These are phyloP conservation scores for Sporobolus alterniflorus DNA, from an alignment of 202 grass and related monocot species.

Conservation along the genomic window DNA sequence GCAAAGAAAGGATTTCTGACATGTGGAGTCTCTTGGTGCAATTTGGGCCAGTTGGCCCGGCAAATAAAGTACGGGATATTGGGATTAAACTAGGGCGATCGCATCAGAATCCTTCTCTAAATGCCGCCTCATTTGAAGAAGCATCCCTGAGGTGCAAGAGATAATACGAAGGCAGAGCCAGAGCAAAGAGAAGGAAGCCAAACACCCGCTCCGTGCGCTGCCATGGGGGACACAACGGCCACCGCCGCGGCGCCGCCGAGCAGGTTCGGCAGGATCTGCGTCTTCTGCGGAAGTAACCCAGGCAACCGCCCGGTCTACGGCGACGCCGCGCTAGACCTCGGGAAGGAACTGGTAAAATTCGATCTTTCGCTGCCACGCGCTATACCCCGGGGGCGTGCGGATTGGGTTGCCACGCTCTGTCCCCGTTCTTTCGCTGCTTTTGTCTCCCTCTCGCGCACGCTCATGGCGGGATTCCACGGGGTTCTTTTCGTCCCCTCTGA, in stretches of 20 bases:
- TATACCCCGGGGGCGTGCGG: neutral
- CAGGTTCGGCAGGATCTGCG: constrained; percentile 89
- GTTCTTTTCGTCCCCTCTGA: neutral
- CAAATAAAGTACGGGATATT: constrained; percentile 25
- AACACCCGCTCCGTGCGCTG: neutral
- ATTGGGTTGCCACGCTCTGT: neutral
- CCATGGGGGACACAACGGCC: constrained; percentile 41
- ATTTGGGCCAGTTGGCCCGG: constrained; percentile 28
- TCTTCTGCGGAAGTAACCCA: constrained; percentile 97
- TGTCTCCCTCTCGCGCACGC: neutral
- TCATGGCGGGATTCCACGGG: constrained; percentile 25
- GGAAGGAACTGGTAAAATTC: constrained; percentile 70
- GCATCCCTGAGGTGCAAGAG: neutral
- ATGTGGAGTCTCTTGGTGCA: constrained; percentile 18
- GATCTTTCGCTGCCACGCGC: too few relatives aligned
- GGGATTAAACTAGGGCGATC: constrained; percentile 21
- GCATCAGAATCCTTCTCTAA: constrained; percentile 21
- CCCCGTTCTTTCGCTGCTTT: neutral
- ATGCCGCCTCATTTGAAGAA: constrained; percentile 55
- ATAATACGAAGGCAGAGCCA: neutral
- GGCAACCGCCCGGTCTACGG: constrained; percentile 77
- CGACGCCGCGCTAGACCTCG: constrained; percentile 88
- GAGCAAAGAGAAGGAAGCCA: neutral
- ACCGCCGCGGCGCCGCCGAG: constrained; percentile 3
- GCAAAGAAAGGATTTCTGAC: neutral